Conservation (phyloP, 2,329 filamentous ascomycete genomes). For the Phialophora expanda region DNA sequence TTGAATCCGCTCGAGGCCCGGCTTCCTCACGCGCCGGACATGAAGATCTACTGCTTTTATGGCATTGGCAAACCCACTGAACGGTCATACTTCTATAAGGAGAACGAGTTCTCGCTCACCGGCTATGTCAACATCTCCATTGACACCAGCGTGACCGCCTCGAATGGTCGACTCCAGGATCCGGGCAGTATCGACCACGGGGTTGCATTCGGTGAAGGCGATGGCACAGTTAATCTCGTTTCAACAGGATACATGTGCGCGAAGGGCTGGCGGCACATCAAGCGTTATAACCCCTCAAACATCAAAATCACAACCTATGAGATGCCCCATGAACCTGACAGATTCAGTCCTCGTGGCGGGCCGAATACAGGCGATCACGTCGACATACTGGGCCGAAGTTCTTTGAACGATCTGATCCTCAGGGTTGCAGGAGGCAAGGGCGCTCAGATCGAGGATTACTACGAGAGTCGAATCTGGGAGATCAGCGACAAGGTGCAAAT, state of each 20-base stretch:
- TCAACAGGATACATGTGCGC: slow-evolving; percentile 96
- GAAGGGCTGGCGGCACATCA: slow-evolving; percentile 83
- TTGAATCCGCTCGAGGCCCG: slow-evolving; percentile 93
- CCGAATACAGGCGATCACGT: slow-evolving; percentile 87
- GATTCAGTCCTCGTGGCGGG: slow-evolving; percentile 80
- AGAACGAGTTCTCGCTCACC: slow-evolving; percentile 58
- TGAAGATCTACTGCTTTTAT: slow-evolving; percentile 98
- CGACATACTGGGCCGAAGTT: slow-evolving; percentile 88
- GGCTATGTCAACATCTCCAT: slow-evolving; percentile 71
- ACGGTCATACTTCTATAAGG: slow-evolving; percentile 86
- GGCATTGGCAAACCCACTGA: slow-evolving; percentile 92
- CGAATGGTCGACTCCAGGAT: slow-evolving; percentile 55
- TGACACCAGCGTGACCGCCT: slow-evolving; percentile 64
- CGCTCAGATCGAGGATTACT: slow-evolving; percentile 74
- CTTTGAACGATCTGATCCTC: slow-evolving; percentile 87
- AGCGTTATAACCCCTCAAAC: slow-evolving; percentile 87
- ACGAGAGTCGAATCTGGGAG: slow-evolving; percentile 79
- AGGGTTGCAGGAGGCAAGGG: slow-evolving; percentile 85
- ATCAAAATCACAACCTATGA: slow-evolving; percentile 83
- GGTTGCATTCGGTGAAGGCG: slow-evolving; percentile 93
- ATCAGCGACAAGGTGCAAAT: slow-evolving; percentile 86
- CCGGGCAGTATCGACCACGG: slow-evolving; percentile 70
- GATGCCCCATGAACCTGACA: slow-evolving; percentile 95
- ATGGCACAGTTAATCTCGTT: slow-evolving; percentile 92
- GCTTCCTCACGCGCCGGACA: slow-evolving; percentile 80